Conservation (phyloP, 116 monocot genomes). For the Phalaenopsis hybrid region DNA sequence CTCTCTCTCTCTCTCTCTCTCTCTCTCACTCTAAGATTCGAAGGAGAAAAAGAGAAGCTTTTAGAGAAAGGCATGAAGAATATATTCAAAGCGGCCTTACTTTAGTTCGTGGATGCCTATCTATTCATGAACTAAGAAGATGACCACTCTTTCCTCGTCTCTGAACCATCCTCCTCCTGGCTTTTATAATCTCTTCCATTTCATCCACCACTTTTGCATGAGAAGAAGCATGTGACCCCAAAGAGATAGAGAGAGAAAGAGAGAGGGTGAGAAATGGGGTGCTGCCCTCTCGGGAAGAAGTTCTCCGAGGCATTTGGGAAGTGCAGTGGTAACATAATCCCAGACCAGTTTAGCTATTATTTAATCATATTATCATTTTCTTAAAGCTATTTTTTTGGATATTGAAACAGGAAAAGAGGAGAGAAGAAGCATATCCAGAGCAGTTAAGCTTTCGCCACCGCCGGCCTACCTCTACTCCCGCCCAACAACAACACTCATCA, state of each 20-base stretch:
- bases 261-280: constrained; percentile 47
- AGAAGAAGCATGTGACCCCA: background rate
- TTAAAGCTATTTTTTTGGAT: no score
- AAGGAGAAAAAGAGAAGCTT: background rate
- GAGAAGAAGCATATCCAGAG: constrained; percentile 1
- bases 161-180: no score
- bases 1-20: no score
- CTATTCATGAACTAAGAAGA: constrained; percentile 5
- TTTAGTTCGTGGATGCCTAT: background rate
- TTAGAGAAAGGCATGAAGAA: constrained; percentile 11
- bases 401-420: constrained; percentile 8
- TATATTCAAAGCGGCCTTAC: constrained; percentile 21
- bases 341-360: no score
- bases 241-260: constrained; percentile 13
- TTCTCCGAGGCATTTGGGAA: constrained; percentile 36
- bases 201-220: background rate
- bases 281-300: constrained; percentile 57
- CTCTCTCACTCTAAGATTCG: background rate
- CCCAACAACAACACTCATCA: constrained; percentile 18
- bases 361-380: no score
- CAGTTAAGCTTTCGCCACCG: constrained; percentile 17
- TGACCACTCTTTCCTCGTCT: constrained; percentile 5
- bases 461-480: constrained; percentile 9
- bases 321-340: constrained; percentile 20
- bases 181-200: background rate